phyloP scores from a whole-genome alignment of 768 basidiomycete genomes.

The Calvatia gigantea region DNA sequence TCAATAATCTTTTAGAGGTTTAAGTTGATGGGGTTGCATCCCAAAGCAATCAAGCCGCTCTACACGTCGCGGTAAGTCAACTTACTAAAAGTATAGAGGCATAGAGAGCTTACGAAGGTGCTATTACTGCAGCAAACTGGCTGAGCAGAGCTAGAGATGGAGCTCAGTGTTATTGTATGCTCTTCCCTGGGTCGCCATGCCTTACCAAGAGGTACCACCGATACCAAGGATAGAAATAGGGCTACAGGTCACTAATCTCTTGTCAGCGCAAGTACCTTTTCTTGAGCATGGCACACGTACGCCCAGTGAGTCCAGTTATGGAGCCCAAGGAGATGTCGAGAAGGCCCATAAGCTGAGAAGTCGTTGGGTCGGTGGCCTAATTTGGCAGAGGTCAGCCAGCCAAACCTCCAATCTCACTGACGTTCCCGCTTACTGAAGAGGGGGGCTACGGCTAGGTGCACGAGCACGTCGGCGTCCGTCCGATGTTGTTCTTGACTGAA shows the following conservation, averaged over 20 bases:
- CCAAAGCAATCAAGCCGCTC: constrained; percentile 2
- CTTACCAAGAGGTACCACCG: constrained; percentile 22
- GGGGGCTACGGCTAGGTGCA: too few relatives aligned
- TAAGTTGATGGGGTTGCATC: constrained; percentile 1
- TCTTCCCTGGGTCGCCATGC: neutral
- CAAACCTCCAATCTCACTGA: neutral
- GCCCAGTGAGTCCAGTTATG: constrained; percentile 20
- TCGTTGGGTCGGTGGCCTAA: neutral
- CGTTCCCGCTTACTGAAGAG: too few relatives aligned
- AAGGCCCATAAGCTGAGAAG: constrained; percentile 4
- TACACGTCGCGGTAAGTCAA: neutral
- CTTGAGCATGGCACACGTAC: neutral
- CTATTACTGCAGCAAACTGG: constrained; percentile 11
- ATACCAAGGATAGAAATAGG: constrained; percentile 24
- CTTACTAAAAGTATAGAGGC: neutral
- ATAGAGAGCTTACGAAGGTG: neutral
- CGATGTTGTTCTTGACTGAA: too few relatives aligned
- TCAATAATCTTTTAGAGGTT: neutral
- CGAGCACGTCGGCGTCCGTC: too few relatives aligned
- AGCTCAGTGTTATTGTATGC: neutral
- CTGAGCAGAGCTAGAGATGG: neutral
- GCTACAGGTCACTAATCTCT: constrained; percentile 18
- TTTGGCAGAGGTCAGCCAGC: neutral
- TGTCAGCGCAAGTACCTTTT: neutral
- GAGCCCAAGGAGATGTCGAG: constrained; percentile 12